Conservation (phyloP, 306 rosid genomes). For the Cucurbita ficifolia region DNA sequence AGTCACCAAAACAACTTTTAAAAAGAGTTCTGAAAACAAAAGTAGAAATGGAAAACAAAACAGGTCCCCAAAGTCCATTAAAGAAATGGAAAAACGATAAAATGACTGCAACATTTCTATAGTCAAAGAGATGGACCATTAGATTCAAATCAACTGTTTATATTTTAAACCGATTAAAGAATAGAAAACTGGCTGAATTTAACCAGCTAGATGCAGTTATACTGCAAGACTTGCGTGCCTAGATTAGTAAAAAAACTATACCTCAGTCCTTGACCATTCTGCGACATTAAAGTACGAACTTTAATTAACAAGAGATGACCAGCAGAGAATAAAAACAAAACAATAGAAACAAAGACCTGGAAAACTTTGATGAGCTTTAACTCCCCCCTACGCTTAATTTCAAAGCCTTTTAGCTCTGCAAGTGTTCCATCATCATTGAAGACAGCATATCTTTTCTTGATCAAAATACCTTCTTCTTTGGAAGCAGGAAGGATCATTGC, state of each 20-base stretch:
- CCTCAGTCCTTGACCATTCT: neutral
- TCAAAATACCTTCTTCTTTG: constrained; percentile 91
- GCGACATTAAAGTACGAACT: neutral
- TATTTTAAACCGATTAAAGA: neutral
- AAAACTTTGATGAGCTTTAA: constrained; percentile 96
- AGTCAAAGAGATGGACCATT: neutral
- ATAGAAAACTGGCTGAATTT: too few species aligned
- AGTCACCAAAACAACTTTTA: neutral
- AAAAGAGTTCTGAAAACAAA: neutral
- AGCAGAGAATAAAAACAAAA: neutral
- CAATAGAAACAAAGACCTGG: constrained; percentile 45
- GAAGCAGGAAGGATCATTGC: constrained; percentile 99
- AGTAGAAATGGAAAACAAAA: neutral
- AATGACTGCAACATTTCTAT: neutral
- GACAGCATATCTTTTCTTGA: constrained; percentile 96
- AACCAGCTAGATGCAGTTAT: neutral
- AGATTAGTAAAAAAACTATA: neutral
- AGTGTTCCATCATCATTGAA: constrained; percentile 95
- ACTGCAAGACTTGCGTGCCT: neutral
- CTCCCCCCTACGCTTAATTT: constrained; percentile 98
- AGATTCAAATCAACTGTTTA: neutral
- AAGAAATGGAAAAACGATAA: neutral
- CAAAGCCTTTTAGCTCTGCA: constrained; percentile 98
- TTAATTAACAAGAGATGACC: neutral
- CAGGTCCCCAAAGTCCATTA: neutral